Evolutionary conservation across 768 basidiomycete genomes (phyloP).

Genomic region (Lactifluus subvellereus): DNA sequence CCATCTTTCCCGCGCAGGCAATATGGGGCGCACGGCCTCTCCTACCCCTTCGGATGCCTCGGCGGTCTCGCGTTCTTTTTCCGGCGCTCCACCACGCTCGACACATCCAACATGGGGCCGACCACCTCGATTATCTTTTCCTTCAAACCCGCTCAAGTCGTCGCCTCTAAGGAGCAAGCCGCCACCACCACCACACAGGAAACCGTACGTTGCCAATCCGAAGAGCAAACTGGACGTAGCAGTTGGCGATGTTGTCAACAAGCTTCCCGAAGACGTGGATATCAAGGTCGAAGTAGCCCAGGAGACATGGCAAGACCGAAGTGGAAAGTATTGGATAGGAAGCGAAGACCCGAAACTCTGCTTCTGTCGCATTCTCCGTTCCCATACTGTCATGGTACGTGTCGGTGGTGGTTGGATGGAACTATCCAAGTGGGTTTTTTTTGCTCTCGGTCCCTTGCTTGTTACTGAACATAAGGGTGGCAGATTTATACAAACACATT

Average conservation of each 20-base stretch:
- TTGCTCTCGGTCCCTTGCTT: neutral
- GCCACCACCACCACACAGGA: slow-evolving; percentile 38
- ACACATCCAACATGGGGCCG: slow-evolving; percentile 58
- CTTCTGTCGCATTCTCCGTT: slow-evolving; percentile 86
- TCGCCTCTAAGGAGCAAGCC: slow-evolving; percentile 45
- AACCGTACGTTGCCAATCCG: slow-evolving; percentile 81
- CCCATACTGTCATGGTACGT: slow-evolving; percentile 92
- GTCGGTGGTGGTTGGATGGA: slow-evolving; percentile 95
- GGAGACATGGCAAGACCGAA: slow-evolving; percentile 87
- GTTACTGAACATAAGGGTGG: slow-evolving; percentile 3
- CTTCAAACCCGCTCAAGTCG: slow-evolving; percentile 33
- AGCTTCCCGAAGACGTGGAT: slow-evolving; percentile 73
- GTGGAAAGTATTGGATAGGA: slow-evolving; percentile 96
- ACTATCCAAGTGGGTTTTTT: slow-evolving; percentile 66
- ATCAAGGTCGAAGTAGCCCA: slow-evolving; percentile 78
- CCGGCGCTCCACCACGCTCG: slow-evolving; percentile 40
- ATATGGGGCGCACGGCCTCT: slow-evolving; percentile 42
- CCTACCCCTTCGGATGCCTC: slow-evolving; percentile 61
- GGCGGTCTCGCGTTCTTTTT: slow-evolving; percentile 42
- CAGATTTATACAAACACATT: slow-evolving; percentile 84
- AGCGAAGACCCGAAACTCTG: slow-evolving; percentile 85
- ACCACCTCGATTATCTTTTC: slow-evolving; percentile 60
- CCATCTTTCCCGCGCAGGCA: slow-evolving; percentile 39
- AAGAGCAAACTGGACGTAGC: slow-evolving; percentile 89
- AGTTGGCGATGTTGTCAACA: slow-evolving; percentile 88